Base-by-base conservation (phyloP, 306 rosid genomes). In the Acacia melanoxylon region DNA sequence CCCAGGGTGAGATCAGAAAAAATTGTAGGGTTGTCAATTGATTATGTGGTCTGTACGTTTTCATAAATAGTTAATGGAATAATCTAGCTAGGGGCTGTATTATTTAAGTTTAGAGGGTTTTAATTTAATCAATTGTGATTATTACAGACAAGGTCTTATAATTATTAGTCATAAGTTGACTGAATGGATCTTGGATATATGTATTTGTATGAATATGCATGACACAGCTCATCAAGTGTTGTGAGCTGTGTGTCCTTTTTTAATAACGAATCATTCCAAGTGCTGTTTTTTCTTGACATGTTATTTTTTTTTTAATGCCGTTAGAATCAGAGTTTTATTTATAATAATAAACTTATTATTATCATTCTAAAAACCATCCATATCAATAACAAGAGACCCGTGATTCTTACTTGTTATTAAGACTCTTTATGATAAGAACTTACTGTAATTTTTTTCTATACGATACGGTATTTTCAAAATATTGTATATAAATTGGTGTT, bases 21-120 rank as follows among this genome's bases (percentile, higher is more conserved):
- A 92, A 90, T 22, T 93, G 99, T 68, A 83, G 94, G 78, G 73
- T 88, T 54, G 87, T 91, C 0, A 94, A 94, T 77, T 91, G 59
- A 48, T 48, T 48, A 37, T 37, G 41, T 6, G 41, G 41, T 37
- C 41, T 37, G 0, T 27, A 27, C 29, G 29, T 37, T 37, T 37
- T 37, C 41, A 37, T 37, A 37, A 37, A 6, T 37, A 5, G 41
- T 37, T 37, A 37, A 37, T 37, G 41, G 41, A 37, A 37, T 37
- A 37, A 37, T 37, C 41, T 6, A 37, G 41, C 41, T 6, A 37
- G 41, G 41, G 8, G 41, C 8, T 37, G 41, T 37, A 37, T 37
- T 6, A 37, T 37, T 37, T 48, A 48, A 48, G 52, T 2, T 68
- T 35, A 8, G 48, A 2, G 46, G 49, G 12, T 20, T 59, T 24